Evolutionary conservation across 2,329 filamentous ascomycete species (phyloP), one percentile per base, ranked within the genome.

Genomic region (Capronia epimyces): DNA sequence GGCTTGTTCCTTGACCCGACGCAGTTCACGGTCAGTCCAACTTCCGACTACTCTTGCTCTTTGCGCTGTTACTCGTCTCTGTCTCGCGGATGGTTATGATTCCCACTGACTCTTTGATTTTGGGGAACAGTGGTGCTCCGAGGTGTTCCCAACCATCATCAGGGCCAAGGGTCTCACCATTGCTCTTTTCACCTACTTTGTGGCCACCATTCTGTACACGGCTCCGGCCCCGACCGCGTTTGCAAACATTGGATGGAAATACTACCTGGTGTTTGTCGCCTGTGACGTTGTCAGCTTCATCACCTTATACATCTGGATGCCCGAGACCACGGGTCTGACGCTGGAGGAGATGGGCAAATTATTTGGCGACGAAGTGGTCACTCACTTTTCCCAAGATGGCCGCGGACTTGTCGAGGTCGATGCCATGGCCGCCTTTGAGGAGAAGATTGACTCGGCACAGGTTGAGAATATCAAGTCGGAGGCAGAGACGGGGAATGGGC

Each of bases 31-130:
- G 25, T 27, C 6, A 27, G 25, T 27, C 31, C 31, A 24, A 12
- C 18, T 12, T 13, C 15, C 24, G 27, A 16, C 25, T 3, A 43
- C 20, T 42, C 9, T 49, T 27, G 25, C 25, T 27, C 6, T 6
- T 20, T 10, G 3, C 3, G 13, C 18, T n/a, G 18, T n/a, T 15
- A n/a, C n/a, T n/a, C n/a, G n/a, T n/a, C n/a, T n/a, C n/a, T n/a
- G n/a, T n/a, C n/a, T n/a, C n/a, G 29, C 20, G 34, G 25, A 49
- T 24, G 10, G 18, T 29, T 10, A 65, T 63, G 34, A 70, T 66
- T 25, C 72, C 65, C 57, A 65, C 72, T 24, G 72, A 74, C 51
- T 71, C 71, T 1, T 72, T 69, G 10, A 70, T 71, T 61, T 74
- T 72, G 46, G 62, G 71, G 18, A n/a, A n/a, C 25, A 27, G 25